These are phyloP conservation scores for Vaccinium macrocarpon DNA, from an alignment of 148 eudicot genomes.

Conservation along the genomic window DNA sequence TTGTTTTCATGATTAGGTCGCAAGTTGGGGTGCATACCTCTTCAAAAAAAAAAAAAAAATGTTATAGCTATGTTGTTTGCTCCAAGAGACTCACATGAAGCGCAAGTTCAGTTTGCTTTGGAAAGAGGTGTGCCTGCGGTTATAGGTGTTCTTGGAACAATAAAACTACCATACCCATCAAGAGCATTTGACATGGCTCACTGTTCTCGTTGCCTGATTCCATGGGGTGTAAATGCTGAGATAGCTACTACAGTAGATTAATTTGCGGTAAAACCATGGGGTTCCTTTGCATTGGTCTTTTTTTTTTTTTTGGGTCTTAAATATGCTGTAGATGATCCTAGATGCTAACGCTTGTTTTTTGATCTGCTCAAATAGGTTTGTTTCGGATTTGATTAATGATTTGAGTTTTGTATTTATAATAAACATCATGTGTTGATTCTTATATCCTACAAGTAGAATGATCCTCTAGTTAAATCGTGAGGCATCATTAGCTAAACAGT, in stretches of 20 bases:
- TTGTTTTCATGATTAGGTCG: constrained; percentile 34
- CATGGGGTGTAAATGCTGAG: constrained; percentile 54
- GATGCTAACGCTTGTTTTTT: not conserved
- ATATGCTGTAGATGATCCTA: not conserved
- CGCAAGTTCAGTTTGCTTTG: constrained; percentile 58
- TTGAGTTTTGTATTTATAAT: not conserved
- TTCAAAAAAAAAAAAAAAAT: constrained; percentile 51
- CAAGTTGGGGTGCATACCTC: constrained; percentile 64
- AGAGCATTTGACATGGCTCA: constrained; percentile 66
- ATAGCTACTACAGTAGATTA: not conserved
- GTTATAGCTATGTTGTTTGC: constrained; percentile 63
- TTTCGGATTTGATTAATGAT: not conserved
- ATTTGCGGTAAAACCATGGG: not conserved
- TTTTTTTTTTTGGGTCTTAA: not conserved
- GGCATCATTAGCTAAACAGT: not conserved
- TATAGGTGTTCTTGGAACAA: constrained; percentile 54
- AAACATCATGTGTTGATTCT: not conserved
- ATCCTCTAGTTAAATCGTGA: not conserved
- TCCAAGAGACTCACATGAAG: constrained; percentile 60
- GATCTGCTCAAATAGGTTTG: not conserved
- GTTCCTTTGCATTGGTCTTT: constrained; percentile 7
- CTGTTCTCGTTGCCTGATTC: constrained; percentile 62
- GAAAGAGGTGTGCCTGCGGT: constrained; percentile 63
- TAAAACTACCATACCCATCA: constrained; percentile 52
- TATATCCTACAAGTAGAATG: not conserved